Evolutionary conservation across 2,329 filamentous ascomycete genomes (phyloP), one percentile per base, ranked within the genome.

Genomic region (Colletotrichum tabaci): DNA sequence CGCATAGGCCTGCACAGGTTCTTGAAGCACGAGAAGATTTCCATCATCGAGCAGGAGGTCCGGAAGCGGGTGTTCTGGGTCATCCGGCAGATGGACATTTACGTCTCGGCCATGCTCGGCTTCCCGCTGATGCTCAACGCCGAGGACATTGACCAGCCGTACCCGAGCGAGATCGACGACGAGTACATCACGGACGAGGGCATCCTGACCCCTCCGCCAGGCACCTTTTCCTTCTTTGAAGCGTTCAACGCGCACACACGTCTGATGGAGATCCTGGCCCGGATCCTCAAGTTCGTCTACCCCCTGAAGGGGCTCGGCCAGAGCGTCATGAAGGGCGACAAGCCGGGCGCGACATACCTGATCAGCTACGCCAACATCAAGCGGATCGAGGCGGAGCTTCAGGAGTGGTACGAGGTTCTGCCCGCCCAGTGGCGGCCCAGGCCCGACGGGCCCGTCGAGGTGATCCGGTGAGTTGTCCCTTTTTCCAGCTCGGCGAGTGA

Each of bases 381-480:
- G 74, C 88, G 89, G 75, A 90, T 92, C 60, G 92, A 93, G 78
- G 80, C 83, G 7, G 89, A 92, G 64, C 82, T 94, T 60, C 87
- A 90, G 57, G 81, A 85, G 50, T 93, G 91, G 91, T 87, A 89
- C 58, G 88, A 91, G 72, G 83, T 86, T 64, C 81, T 99, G 35
- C 96, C 95, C 0, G 86, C 91, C 75, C 89, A 91, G 65, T 90
- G 98, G 82, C 92, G 93, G 72, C 95, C 95, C 1, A 94, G 94
- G 73, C 89, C 91, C 0, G 94, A 96, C 61, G 93, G 92, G 0
- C 87, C 92, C 1, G 88, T 91, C 44, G 91, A 95, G 77, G 88
- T 95, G 30, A 89, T 95, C 76, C 88, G 94, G 94, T 94, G 87
- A 84, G 89, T 81, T 81, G 47, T n/a, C 15, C 21, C 30, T 8